Conservation (phyloP, 352 stramenopile genomes). For the Phytopythium litorale region DNA sequence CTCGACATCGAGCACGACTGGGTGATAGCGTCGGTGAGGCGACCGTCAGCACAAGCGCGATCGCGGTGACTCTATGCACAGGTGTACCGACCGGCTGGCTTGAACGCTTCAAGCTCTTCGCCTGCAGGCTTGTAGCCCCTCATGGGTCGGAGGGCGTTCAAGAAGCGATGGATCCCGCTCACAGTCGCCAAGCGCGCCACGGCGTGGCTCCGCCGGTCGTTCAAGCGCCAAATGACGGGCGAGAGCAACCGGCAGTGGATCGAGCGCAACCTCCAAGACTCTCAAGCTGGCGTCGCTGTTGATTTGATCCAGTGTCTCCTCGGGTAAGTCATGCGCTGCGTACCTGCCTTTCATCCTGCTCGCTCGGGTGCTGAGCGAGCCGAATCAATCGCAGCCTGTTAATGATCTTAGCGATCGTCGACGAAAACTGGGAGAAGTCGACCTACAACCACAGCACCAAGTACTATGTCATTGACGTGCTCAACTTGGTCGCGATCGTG, state of each 20-base stretch:
- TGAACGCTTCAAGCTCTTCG: neutral
- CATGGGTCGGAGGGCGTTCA: neutral
- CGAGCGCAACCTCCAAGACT: constrained; percentile 68
- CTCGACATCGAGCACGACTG: neutral
- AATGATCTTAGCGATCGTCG: constrained; percentile 60
- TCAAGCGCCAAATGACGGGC: constrained; percentile 62
- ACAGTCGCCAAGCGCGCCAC: constrained; percentile 12
- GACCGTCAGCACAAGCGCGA: neutral
- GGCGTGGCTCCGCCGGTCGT: constrained; percentile 23
- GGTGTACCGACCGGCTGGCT: neutral
- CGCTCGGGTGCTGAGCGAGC: neutral
- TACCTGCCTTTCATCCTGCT: too few species aligned
- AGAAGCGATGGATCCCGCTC: constrained; percentile 1
- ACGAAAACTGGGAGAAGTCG: constrained; percentile 54
- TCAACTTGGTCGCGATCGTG: constrained; percentile 45
- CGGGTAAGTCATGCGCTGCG: constrained; percentile 21
- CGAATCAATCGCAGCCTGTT: constrained; percentile 19
- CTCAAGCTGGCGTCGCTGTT: constrained; percentile 44
- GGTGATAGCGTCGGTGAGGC: neutral
- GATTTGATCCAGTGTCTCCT: constrained; percentile 51
- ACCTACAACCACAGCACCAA: constrained; percentile 22
- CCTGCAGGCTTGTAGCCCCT: neutral
- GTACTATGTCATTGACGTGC: constrained; percentile 40
- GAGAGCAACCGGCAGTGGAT: constrained; percentile 69
- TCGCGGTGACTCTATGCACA: neutral